These are phyloP conservation scores for Avena sativa DNA, from an alignment of 176 grass and related monocot species.

Conservation along the genomic window DNA sequence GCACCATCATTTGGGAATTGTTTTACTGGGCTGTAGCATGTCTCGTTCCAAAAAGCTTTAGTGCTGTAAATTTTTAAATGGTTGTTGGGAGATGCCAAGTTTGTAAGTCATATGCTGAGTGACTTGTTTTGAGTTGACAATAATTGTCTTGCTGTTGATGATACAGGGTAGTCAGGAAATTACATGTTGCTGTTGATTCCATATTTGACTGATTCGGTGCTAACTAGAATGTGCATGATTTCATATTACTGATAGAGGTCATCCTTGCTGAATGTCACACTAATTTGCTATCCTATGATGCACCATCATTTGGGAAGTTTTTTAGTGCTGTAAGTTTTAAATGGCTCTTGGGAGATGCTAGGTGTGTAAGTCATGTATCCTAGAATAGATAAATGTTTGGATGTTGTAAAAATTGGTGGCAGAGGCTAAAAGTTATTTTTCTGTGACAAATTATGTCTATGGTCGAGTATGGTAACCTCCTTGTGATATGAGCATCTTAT, in stretches of 20 bases:
- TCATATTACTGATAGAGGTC: neutral
- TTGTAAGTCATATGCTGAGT: neutral
- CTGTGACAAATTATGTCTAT: neutral
- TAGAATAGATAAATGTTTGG: neutral
- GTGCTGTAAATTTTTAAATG: neutral
- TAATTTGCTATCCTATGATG: neutral
- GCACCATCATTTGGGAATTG: neutral
- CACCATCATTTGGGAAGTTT: neutral
- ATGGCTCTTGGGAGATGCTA: neutral
- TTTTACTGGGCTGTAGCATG: slow-evolving; percentile 5
- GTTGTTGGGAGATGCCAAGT: neutral
- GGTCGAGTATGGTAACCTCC: neutral
- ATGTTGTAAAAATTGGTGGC: neutral
- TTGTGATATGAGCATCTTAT: neutral
- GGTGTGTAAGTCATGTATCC: neutral
- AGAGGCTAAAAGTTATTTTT: neutral
- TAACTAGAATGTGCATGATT: neutral
- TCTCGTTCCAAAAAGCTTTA: neutral
- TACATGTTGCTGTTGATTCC: neutral
- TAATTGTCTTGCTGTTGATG: neutral
- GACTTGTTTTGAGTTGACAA: neutral
- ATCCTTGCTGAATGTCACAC: neutral
- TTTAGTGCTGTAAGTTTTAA: neutral
- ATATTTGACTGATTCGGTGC: neutral
- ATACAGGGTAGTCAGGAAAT: neutral